phyloP scores from a whole-genome alignment of 768 basidiomycete genomes.

The Fistulinella prunicolor region DNA sequence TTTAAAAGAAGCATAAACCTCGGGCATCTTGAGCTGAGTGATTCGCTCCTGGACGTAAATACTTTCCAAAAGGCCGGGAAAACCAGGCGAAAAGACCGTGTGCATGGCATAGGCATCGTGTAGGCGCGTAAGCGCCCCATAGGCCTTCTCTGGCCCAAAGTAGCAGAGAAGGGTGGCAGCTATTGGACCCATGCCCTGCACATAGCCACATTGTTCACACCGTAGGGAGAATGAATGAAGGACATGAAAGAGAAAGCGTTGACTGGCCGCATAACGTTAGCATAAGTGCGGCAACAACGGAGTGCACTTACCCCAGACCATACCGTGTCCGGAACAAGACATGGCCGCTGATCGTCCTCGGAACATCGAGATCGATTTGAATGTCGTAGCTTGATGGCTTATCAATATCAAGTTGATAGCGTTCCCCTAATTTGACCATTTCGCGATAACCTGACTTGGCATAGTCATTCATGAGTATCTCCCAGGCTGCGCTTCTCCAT shows the following conservation, averaged over 20 bases:
- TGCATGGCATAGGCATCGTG: conserved; percentile 90
- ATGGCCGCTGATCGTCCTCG: conserved; percentile 92
- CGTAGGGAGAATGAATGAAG: conserved; percentile 86
- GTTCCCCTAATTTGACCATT: conserved; percentile 40
- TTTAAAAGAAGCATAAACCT: conserved; percentile 81
- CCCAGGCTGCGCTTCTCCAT: conserved; percentile 94
- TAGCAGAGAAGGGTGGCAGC: conserved; percentile 94
- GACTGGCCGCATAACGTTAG: conserved; percentile 45
- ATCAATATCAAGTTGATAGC: conserved; percentile 66
- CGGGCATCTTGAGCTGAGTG: conserved; percentile 84
- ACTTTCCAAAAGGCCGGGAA: conserved; percentile 92
- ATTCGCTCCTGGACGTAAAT: conserved; percentile 95
- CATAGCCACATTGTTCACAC: conserved; percentile 90
- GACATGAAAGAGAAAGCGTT: conserved; percentile 93
- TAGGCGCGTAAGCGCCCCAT: conserved; percentile 79
- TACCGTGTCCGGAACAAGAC: conserved; percentile 94
- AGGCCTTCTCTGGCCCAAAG: conserved; percentile 85
- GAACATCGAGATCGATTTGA: conserved; percentile 97
- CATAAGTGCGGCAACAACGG: not conserved
- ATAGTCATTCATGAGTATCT: conserved; percentile 62
- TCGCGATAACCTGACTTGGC: conserved; percentile 46
- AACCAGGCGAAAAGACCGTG: conserved; percentile 86
- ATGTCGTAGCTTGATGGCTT: conserved; percentile 87
- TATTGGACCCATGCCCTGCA: conserved; percentile 98
- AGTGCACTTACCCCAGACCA: conserved; percentile 78